Evolutionary conservation across 371 early-diverging fungal species (phyloP), one percentile per base, ranked within the genome.

Genomic region (Entomophthora muscae): DNA sequence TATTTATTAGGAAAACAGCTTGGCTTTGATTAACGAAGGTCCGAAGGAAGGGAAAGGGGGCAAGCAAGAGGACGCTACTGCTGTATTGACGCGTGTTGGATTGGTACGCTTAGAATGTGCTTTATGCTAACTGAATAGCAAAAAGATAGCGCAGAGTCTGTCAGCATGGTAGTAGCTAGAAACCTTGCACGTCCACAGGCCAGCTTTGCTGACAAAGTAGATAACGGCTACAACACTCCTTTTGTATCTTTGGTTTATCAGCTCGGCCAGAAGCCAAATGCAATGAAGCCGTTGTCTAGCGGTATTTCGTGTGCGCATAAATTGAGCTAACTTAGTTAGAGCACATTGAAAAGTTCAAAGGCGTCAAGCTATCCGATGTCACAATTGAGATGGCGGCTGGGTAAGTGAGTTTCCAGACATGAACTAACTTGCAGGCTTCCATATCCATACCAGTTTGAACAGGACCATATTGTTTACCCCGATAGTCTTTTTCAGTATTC

Each of bases 401-500:
- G 60, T 68, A 32, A 3, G 17, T 55, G 27, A 53, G n/a, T 27
- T 68, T 30, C 22, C n/a, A 58, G 28, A 1, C n/a, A 24, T 58
- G 17, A n/a, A n/a, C 13, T 1, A 54, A 26, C 28, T 55, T 63
- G 42, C 65, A 63, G 68, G 23, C 71, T 83, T 51, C 82, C 87
- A 17, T 93, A 98, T 69, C 96, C 98, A 26, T 98, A 98, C 69
- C 80, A 80, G 63, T 85, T 84, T 67, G 98, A 98, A 73, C 93
- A 97, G 63, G 69, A 73, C 51, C 72, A 86, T 65, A 67, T 90
- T 32, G 75, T 80, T n/a, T 86, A 86, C 68, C 93, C 96, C 0
- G 66, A 71, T 2, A 75, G 73, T 52, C 75, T 90, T 73, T 86
- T 91, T 62, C 72, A 17, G 5, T 2, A 81, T 52, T 66, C 66